phyloP scores from a whole-genome alignment of 2,329 filamentous ascomycete genomes.

The Ophiostoma himal-ulmi region DNA sequence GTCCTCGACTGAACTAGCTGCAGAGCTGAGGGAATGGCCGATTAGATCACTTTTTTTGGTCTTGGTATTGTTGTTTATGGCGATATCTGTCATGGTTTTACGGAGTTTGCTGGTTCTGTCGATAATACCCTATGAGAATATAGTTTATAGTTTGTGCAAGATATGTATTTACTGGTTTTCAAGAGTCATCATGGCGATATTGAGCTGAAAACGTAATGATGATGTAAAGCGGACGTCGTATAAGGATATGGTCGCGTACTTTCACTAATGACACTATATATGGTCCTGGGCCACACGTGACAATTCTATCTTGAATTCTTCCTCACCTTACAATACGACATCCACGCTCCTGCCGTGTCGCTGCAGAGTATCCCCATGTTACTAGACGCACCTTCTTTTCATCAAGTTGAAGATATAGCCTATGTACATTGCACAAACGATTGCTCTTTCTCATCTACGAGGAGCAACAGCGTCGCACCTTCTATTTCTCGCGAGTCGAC shows the following conservation, averaged over 20 bases:
- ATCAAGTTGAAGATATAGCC: not conserved
- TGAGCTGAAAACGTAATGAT: not conserved
- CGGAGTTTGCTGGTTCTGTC: not conserved
- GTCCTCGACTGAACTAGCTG: conserved; percentile 41
- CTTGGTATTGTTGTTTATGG: not conserved
- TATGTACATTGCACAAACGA: not conserved
- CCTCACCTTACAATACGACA: not conserved
- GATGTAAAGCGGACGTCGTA: too few species aligned
- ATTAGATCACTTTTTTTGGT: not conserved
- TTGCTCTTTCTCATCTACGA: not conserved
- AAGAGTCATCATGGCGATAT: not conserved
- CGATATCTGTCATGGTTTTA: not conserved
- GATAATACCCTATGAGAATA: conserved; percentile 13
- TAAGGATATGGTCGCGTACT: too few species aligned
- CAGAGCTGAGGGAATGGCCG: not conserved
- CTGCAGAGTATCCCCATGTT: not conserved
- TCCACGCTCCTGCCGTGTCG: not conserved
- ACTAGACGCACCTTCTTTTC: not conserved
- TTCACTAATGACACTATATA: not conserved
- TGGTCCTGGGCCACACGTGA: not conserved
- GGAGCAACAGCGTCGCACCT: not conserved
- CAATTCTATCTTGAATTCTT: not conserved
- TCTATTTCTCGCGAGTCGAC: not conserved
- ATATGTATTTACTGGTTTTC: not conserved
- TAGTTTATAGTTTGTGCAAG: not conserved